Base-by-base conservation (phyloP, 2,329 filamentous ascomycete genomes). In the Curvularia sp. region DNA sequence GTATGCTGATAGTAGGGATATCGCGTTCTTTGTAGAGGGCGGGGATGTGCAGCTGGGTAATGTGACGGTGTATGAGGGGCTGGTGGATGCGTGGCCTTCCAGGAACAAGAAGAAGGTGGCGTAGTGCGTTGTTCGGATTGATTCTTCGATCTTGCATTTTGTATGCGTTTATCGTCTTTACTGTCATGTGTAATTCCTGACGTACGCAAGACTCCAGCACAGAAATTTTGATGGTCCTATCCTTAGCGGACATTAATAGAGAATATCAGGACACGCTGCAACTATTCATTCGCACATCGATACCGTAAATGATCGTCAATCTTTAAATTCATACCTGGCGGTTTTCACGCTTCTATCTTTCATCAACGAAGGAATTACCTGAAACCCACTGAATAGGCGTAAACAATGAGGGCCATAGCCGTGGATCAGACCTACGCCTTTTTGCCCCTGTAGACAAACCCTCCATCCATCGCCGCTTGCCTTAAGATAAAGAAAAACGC, bases 21-120 rank as follows among this genome's bases (percentile, higher is more conserved):
- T 70, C 10, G 43, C 41, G 1, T 64, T 68, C 44, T 69, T 77
- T 57, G 41, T 50, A 44, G 49, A 53, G 15, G 46, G 58, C 4
- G 46, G 59, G 10, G 55, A 62, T 57, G 53, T 68, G 68, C 48
- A 75, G 30, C 50, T 69, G 43, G 48, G 55, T 44, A 77, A 68
- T 18, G 75, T 59, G 68, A 63, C 41, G 9, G 48, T 67, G 43
- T 68, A 62, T 57, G 64, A 67, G 48, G 64, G 66, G 0, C 43
- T 67, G 30, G 63, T 66, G 12, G 63, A 67, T 41, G 66, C 61
- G 31, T 58, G 55, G 55, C 50, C 55, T 12, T 5, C 31, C 28
- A 39, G 47, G n/a, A 49, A 39, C 10, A 38, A 18, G 31, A 26
- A 13, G 20, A 35, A 13, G 6, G 26, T 6, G 30, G n/a, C 4